phyloP scores from a whole-genome alignment of 306 rosid species.

The Cucumis melo region DNA sequence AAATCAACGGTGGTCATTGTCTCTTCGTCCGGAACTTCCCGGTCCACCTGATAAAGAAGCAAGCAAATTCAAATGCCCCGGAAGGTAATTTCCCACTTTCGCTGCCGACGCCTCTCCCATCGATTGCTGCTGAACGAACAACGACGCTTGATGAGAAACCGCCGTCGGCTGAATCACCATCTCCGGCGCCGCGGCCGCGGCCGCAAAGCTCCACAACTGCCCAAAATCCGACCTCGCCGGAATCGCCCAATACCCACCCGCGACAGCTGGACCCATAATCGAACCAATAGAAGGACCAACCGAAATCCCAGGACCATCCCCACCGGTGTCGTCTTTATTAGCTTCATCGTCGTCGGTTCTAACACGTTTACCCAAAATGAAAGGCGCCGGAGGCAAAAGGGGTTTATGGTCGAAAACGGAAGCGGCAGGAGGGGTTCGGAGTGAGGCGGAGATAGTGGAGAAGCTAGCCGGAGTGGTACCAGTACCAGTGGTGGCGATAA shows the following conservation, averaged over 20 bases:
- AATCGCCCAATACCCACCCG: slow-evolving; percentile 69
- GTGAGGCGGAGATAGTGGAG: slow-evolving; percentile 62
- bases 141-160: slow-evolving; percentile 30
- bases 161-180: slow-evolving; percentile 43
- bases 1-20: slow-evolving; percentile 57
- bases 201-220: slow-evolving; percentile 82
- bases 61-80: slow-evolving; percentile 90
- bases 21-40: slow-evolving; percentile 82
- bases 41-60: slow-evolving; percentile 92
- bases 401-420: slow-evolving; percentile 44
- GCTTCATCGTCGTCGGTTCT: slow-evolving; percentile 51
- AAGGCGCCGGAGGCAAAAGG: slow-evolving; percentile 52
- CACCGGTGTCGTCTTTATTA: slow-evolving; percentile 6
- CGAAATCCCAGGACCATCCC: background rate
- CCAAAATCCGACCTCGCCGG: slow-evolving; percentile 67
- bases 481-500: slow-evolving; percentile 93
- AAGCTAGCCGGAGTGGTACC: slow-evolving; percentile 87
- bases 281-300: slow-evolving; percentile 24
- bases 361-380: slow-evolving; percentile 84
- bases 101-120: slow-evolving; percentile 98
- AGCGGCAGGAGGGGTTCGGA: slow-evolving; percentile 17
- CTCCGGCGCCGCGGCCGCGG: slow-evolving; percentile 27
- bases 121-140: slow-evolving; percentile 40
- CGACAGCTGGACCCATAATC: slow-evolving; percentile 34
- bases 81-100: slow-evolving; percentile 88